Base-by-base conservation (phyloP, 257 asterid species). In the Phtheirospermum japonicum region DNA sequence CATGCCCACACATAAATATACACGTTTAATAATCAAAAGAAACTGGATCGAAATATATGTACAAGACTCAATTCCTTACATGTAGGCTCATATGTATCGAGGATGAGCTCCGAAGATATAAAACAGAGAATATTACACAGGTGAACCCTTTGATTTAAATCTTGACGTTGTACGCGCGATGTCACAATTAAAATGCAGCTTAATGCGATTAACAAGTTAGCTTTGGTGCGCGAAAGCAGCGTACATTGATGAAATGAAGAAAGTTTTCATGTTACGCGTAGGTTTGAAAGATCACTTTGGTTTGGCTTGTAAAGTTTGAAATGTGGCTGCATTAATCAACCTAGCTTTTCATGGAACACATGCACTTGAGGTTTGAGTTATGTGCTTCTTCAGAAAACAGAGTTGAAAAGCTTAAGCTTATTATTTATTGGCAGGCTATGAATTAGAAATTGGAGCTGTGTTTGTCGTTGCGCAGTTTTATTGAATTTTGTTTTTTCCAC, bases 101-200 rank as follows among this genome's bases (percentile, higher is more conserved):
- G 55, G 82, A 83, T 20, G 90, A 80, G 75, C 85, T 83, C 43
- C 79, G 72, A 64, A 80, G 73, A 59, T 61, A 67, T 50, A 83
- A 80, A 75, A 70, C 83, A 55, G 81, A 76, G 49, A 75, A 66
- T n/a, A n/a, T n/a, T 37, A 73, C 72, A 6, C 80, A 74, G 71
- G 61, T 66, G 37, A 71, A 68, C 59, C 13, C 67, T 36, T 73
- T 72, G 77, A 57, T 58, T 49, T 28, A 50, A 4, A 17, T 42
- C 49, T 56, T 23, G 33, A 43, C 18, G 19, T 10, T 19, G 49
- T 55, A 12, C 37, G 40, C 51, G 52, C 42, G n/a, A n/a, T 37
- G 34, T 56, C 39, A 9, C 28, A 14, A 18, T 46, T 48, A 16
- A 32, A 31, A 9, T 50, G 12, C 48, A 32, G 61, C 10, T 40